Conservation (phyloP, 1,139 yeast genomes). For the Nadsonia starkeyi-henricii region DNA sequence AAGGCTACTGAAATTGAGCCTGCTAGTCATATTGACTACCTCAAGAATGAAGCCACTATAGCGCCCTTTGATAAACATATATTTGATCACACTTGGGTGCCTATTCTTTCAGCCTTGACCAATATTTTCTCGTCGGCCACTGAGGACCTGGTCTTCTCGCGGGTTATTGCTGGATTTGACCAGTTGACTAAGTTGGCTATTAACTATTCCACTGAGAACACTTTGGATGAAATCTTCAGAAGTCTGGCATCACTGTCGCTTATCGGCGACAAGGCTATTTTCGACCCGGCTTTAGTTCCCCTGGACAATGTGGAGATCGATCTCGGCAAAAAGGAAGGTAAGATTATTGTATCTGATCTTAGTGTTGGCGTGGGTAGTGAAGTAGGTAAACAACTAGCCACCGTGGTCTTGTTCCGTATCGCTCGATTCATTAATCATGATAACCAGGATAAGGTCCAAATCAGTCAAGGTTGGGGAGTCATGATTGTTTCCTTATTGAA, state of each 20-base stretch:
- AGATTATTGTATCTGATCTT: conserved; percentile 62
- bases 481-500: conserved; percentile 47
- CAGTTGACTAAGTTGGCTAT: conserved; percentile 69
- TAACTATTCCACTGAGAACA: conserved; percentile 40
- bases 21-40: conserved; percentile 19
- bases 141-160: conserved; percentile 78
- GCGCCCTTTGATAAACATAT: conserved; percentile 47
- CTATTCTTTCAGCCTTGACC: conserved; percentile 54
- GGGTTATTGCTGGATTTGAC: conserved; percentile 78
- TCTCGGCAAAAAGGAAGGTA: conserved; percentile 32
- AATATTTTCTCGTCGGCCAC: conserved; percentile 74
- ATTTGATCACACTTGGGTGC: conserved; percentile 48
- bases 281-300: not conserved
- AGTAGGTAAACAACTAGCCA: conserved; percentile 81
- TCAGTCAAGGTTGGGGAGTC: conserved; percentile 41
- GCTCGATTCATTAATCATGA: conserved; percentile 17
- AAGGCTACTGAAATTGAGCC: conserved; percentile 30
- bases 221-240: conserved; percentile 52
- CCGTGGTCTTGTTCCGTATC: conserved; percentile 72
- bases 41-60: conserved; percentile 8
- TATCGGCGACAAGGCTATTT: not conserved
- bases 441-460: conserved; percentile 39
- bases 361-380: conserved; percentile 81
- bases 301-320: conserved; percentile 27
- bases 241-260: conserved; percentile 30